These are phyloP conservation scores for Suhomyces atakaporum DNA, from an alignment of 1,139 yeast species.

Conservation along the genomic window DNA sequence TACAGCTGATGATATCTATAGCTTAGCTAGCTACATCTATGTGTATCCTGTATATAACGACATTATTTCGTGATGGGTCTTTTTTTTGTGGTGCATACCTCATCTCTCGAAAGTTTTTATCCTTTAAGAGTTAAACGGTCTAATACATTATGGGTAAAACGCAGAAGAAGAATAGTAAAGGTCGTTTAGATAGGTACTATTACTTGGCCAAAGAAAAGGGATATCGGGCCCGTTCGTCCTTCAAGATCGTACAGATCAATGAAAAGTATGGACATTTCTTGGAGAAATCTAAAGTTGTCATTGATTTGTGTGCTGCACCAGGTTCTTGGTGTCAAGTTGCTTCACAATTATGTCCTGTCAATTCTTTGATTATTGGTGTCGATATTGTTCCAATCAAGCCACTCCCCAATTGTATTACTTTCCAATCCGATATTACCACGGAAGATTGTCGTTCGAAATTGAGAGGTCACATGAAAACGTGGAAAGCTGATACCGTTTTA, in stretches of 20 bases:
- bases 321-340: conserved; percentile 99
- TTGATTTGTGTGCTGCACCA: conserved; percentile 98
- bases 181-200: conserved; percentile 98
- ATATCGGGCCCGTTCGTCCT: conserved; percentile 97
- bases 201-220: conserved; percentile 97
- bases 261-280: conserved; percentile 95
- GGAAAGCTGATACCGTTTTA: conserved; percentile 97
- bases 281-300: conserved; percentile 94
- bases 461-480: conserved; percentile 94
- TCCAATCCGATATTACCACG: conserved; percentile 96
- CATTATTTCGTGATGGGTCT: background rate
- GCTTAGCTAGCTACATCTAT: too few species aligned
- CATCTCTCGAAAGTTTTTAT: conserved; percentile 12
- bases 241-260: conserved; percentile 91
- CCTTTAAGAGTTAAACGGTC: background rate
- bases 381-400: conserved; percentile 97
- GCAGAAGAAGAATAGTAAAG: conserved; percentile 95
- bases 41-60: conserved; percentile 4
- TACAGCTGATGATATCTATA: too few species aligned
- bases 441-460: conserved; percentile 94
- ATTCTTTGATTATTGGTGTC: conserved; percentile 93
- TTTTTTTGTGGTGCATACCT: conserved; percentile 7
- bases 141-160: conserved; percentile 73
- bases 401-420: conserved; percentile 88
- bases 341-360: conserved; percentile 85